Conservation (phyloP, 768 basidiomycete species). For the Phaeolepiota aurea region DNA sequence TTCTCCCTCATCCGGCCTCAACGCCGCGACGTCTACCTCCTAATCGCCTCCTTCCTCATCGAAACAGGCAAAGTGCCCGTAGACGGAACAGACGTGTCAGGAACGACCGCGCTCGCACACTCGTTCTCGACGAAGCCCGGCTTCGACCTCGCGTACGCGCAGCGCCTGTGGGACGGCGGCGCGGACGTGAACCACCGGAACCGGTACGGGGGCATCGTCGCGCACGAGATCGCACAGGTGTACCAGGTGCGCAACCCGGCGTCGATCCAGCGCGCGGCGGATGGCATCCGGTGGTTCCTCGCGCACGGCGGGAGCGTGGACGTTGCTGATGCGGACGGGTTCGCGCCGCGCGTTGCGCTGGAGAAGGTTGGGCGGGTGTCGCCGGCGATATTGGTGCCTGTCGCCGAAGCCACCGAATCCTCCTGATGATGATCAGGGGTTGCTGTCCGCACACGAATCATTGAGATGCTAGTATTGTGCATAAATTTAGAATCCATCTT, state of each 20-base stretch:
- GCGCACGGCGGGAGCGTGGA: conserved; percentile 32
- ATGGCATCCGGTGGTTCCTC: conserved; percentile 29
- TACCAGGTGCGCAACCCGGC: conserved; percentile 12
- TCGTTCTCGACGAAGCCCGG: conserved; percentile 31
- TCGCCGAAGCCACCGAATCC: too few species aligned
- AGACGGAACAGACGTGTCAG: conserved; percentile 28
- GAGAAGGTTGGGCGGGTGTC: conserved; percentile 2
- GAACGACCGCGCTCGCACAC: conserved; percentile 30
- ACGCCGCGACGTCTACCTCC: conserved; percentile 13
- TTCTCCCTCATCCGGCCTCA: conserved; percentile 17
- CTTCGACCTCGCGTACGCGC: conserved; percentile 31
- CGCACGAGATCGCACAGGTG: conserved; percentile 27
- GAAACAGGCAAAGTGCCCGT: conserved; percentile 24
- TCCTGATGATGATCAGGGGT: too few species aligned
- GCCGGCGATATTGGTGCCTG: conserved; percentile 9
- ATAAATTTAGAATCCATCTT: too few species aligned
- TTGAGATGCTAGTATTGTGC: too few species aligned
- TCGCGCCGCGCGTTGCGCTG: conserved; percentile 16
- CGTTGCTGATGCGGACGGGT: conserved; percentile 29
- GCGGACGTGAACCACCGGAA: conserved; percentile 31
- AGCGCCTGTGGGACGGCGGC: conserved; percentile 27
- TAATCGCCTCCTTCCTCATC: conserved; percentile 24
- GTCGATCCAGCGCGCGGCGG: conserved; percentile 14
- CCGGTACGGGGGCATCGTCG: conserved; percentile 29
- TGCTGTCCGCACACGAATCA: too few species aligned